Conservation (phyloP, 805 yeast species). For the Kurtzmaniella cleridarum region DNA sequence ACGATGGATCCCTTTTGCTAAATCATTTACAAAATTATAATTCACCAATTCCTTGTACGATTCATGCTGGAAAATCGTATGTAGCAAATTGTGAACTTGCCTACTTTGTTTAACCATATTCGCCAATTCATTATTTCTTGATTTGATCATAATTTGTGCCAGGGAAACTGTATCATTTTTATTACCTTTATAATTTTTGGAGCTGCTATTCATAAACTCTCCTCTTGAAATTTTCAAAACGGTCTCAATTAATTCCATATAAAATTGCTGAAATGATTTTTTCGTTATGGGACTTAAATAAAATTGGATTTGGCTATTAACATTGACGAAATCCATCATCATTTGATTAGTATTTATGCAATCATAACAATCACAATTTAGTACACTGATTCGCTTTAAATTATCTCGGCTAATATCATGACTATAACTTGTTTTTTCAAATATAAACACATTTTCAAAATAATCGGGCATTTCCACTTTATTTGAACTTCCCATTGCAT, state of each 20-base stretch:
- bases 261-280: slow-evolving; percentile 6
- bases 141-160: not conserved
- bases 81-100: slow-evolving; percentile 1
- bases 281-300: slow-evolving; percentile 9
- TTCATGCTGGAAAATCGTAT: slow-evolving; percentile 7
- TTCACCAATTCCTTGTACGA: slow-evolving; percentile 10
- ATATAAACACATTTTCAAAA: slow-evolving; percentile 7
- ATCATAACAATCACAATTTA: not conserved
- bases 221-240: slow-evolving; percentile 3
- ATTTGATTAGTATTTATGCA: not conserved
- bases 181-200: slow-evolving; percentile 1
- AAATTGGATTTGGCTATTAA: slow-evolving; percentile 9
- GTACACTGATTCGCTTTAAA: not conserved
- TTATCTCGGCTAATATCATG: not conserved
- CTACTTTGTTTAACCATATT: not conserved
- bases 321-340: slow-evolving; percentile 4
- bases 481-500: not conserved
- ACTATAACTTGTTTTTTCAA: slow-evolving; percentile 4
- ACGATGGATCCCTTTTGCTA: not conserved
- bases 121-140: slow-evolving; percentile 2
- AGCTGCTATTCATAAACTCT: not conserved
- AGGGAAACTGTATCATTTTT: not conserved
- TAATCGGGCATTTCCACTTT: slow-evolving; percentile 6
- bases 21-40: slow-evolving; percentile 7
- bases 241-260: slow-evolving; percentile 6